phyloP scores from a whole-genome alignment of 768 basidiomycete species.

The Psilocybe sp. region DNA sequence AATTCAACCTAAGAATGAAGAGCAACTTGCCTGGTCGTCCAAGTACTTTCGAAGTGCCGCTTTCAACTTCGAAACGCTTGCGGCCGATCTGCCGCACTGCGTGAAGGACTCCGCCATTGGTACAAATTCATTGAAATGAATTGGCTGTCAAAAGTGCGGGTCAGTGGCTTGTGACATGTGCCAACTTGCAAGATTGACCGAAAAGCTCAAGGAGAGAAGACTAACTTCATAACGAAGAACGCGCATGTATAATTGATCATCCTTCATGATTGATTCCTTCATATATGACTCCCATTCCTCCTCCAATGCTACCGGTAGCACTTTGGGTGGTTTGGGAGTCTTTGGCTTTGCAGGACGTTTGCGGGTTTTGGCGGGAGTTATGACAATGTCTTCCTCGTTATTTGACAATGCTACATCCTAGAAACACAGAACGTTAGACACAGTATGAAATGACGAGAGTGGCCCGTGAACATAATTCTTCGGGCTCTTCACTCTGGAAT shows the following conservation, averaged over 20 bases:
- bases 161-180: too few species aligned
- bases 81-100: slow-evolving; percentile 19
- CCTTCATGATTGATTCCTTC: slow-evolving; percentile 37
- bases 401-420: too few species aligned
- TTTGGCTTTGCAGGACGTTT: slow-evolving; percentile 1
- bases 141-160: slow-evolving; percentile 37
- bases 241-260: slow-evolving; percentile 48
- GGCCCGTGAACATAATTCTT: too few species aligned
- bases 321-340: slow-evolving; percentile 8
- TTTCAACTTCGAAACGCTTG: slow-evolving; percentile 19
- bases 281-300: slow-evolving; percentile 42
- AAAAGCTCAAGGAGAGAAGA: neutral
- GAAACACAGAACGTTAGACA: too few species aligned
- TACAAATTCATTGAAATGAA: slow-evolving; percentile 54
- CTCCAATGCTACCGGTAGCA: slow-evolving; percentile 22
- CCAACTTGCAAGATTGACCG: neutral
- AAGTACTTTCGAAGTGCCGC: slow-evolving; percentile 46
- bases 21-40: slow-evolving; percentile 46
- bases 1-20: neutral
- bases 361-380: too few species aligned
- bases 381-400: too few species aligned
- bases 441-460: too few species aligned
- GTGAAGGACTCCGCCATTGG: slow-evolving; percentile 34
- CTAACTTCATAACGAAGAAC: slow-evolving; percentile 67
- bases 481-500: too few species aligned